Conservation (phyloP, 192 early-diverging fungal genomes). For the Irineochytrium annulatum region DNA sequence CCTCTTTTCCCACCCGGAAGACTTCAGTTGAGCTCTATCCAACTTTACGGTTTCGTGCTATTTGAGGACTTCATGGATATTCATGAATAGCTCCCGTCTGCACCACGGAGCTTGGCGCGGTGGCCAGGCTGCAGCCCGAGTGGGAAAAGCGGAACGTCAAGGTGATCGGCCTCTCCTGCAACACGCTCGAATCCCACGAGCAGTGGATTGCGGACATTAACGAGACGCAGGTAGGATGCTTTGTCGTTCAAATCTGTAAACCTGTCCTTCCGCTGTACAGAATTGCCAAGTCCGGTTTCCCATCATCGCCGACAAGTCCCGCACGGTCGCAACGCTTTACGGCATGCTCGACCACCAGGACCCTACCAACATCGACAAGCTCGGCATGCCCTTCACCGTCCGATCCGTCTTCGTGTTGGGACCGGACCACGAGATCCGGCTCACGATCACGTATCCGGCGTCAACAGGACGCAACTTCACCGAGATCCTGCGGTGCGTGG, state of each 20-base stretch:
- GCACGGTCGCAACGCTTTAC: slow-evolving; percentile 84
- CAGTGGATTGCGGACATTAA: slow-evolving; percentile 94
- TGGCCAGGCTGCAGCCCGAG: slow-evolving; percentile 74
- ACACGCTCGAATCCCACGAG: slow-evolving; percentile 75
- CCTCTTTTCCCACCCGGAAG: slow-evolving; percentile 98
- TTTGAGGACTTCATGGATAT: not conserved
- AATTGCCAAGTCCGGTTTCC: slow-evolving; percentile 76
- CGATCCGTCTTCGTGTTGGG: slow-evolving; percentile 95
- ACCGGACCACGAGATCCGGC: slow-evolving; percentile 82
- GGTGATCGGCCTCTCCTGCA: slow-evolving; percentile 91
- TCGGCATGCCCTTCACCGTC: slow-evolving; percentile 92
- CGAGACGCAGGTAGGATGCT: slow-evolving; percentile 58
- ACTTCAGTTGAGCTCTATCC: slow-evolving; percentile 67
- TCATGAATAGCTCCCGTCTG: slow-evolving; percentile 75
- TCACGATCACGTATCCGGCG: slow-evolving; percentile 90
- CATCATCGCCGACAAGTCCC: slow-evolving; percentile 89
- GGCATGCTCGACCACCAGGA: slow-evolving; percentile 98
- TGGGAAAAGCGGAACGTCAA: slow-evolving; percentile 80
- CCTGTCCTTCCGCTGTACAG: slow-evolving; percentile 26
- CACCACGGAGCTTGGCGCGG: slow-evolving; percentile 93
- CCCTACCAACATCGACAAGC: slow-evolving; percentile 78
- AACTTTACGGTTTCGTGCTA: not conserved
- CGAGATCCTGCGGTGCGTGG: slow-evolving; percentile 89
- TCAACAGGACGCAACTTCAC: slow-evolving; percentile 93
- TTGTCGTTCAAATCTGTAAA: not conserved